phyloP scores from a whole-genome alignment of 192 early-diverging fungal species.

The Coemansia sp. region DNA sequence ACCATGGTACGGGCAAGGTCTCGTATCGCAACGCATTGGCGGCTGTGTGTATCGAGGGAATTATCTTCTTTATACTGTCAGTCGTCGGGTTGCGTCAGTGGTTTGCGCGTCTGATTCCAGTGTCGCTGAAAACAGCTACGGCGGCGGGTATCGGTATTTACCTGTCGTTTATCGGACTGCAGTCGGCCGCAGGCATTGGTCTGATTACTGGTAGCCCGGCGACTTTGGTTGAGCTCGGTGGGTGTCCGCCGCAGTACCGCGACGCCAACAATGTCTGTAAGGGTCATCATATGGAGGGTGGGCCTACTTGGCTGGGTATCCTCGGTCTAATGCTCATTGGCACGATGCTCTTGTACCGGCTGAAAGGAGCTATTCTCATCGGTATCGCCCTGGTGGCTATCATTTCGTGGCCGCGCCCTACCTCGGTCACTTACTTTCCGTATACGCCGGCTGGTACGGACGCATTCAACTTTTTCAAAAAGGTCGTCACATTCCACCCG shows the following conservation, averaged over 20 bases:
- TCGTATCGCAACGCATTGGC: conserved; percentile 69
- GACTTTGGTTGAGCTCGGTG: conserved; percentile 75
- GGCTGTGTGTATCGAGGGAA: conserved; percentile 82
- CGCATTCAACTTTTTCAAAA: conserved; percentile 72
- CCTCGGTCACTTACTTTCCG: conserved; percentile 77
- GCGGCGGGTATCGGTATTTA: conserved; percentile 80
- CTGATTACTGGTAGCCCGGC: conserved; percentile 65
- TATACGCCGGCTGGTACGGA: conserved; percentile 64
- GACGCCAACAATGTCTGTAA: conserved; percentile 65
- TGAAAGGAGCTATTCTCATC: conserved; percentile 75
- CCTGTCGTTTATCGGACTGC: conserved; percentile 78
- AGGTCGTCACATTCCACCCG: conserved; percentile 69
- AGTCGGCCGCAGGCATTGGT: conserved; percentile 82
- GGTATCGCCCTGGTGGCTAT: conserved; percentile 72
- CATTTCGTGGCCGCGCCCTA: conserved; percentile 74
- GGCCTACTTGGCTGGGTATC: conserved; percentile 72
- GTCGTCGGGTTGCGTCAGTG: conserved; percentile 81
- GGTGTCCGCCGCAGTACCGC: conserved; percentile 62
- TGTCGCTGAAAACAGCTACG: conserved; percentile 73
- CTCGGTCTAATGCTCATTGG: conserved; percentile 74
- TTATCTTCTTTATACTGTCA: conserved; percentile 78
- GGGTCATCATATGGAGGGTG: conserved; percentile 65
- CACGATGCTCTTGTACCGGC: conserved; percentile 64
- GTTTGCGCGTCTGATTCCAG: conserved; percentile 75
- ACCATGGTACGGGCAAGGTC: conserved; percentile 79